Conservation (phyloP, 176 grass and related monocot genomes). For the Carex myosuroides region DNA sequence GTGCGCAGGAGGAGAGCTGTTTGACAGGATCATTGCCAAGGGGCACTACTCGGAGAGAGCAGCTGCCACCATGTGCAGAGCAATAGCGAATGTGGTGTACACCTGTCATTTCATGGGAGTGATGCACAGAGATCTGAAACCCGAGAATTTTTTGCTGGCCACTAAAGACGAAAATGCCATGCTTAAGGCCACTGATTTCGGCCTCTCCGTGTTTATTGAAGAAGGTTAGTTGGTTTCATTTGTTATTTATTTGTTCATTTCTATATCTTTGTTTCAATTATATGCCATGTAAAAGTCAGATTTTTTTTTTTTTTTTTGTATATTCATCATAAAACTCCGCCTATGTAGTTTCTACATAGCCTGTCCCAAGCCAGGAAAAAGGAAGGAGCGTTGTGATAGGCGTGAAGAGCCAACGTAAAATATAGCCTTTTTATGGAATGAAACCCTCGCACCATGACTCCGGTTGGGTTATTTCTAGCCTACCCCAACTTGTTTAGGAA, state of each 20-base stretch:
- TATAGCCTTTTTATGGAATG: no score
- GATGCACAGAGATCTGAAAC: constrained; percentile 94
- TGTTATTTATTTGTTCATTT: constrained; percentile 17
- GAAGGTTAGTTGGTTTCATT: constrained; percentile 46
- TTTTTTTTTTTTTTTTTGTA: not conserved
- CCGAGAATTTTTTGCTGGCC: constrained; percentile 92
- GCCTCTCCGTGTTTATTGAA: constrained; percentile 95
- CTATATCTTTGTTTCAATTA: not conserved
- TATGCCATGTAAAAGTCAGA: constrained; percentile 13
- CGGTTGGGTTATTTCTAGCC: no score
- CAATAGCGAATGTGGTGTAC: constrained; percentile 88
- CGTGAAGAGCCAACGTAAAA: no score
- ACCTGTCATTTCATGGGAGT: constrained; percentile 98
- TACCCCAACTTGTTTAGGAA: no score
- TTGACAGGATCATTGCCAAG: constrained; percentile 90
- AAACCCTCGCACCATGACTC: no score
- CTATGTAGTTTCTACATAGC: no score
- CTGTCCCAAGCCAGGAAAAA: no score
- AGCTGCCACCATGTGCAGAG: constrained; percentile 71
- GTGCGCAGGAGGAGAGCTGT: constrained; percentile 87
- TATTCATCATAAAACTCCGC: not conserved
- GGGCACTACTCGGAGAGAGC: constrained; percentile 90
- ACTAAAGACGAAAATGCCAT: constrained; percentile 89
- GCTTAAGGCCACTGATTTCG: constrained; percentile 96
- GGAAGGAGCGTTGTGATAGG: no score